Conservation (phyloP, 371 early-diverging fungal species). For the Sporodiniella umbellata region DNA sequence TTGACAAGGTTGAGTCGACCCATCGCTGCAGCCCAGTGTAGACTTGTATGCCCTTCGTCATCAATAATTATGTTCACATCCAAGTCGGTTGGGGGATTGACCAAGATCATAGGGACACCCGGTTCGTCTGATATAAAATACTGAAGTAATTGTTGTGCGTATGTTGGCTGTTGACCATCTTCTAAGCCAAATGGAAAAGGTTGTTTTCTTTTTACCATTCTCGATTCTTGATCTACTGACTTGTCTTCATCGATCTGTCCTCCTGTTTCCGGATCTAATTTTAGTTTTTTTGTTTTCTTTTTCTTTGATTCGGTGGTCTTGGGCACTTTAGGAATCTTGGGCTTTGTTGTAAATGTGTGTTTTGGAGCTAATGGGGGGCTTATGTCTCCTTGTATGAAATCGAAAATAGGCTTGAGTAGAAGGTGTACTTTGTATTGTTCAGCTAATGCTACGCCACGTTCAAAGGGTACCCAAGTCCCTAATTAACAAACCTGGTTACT, state of each 20-base stretch:
- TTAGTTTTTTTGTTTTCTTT: background rate
- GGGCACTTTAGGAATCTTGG: too few species aligned
- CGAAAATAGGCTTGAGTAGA: slow-evolving; percentile 32
- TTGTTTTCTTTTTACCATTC: slow-evolving; percentile 17
- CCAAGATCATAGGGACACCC: slow-evolving; percentile 52
- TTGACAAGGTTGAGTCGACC: slow-evolving; percentile 70
- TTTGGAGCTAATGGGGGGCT: slow-evolving; percentile 43
- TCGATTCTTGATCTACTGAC: background rate
- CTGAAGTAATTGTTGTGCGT: slow-evolving; percentile 45
- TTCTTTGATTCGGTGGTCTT: background rate
- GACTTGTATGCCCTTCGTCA: slow-evolving; percentile 86
- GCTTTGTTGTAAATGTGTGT: slow-evolving; percentile 13
- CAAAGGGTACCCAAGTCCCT: slow-evolving; percentile 76
- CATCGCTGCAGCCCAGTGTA: slow-evolving; percentile 95
- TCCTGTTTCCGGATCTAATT: background rate
- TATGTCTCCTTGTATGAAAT: slow-evolving; percentile 23
- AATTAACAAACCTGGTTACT: background rate
- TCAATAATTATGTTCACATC: slow-evolving; percentile 84
- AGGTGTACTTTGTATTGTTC: slow-evolving; percentile 33
- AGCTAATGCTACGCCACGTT: slow-evolving; percentile 68
- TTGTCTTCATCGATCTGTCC: background rate
- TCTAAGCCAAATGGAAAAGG: slow-evolving; percentile 62
- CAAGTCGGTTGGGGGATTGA: slow-evolving; percentile 53
- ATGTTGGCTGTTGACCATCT: slow-evolving; percentile 31
- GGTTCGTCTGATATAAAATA: slow-evolving; percentile 65